Evolutionary conservation across 2,329 filamentous ascomycete species (phyloP).

Genomic region (Penicillium sp.): DNA sequence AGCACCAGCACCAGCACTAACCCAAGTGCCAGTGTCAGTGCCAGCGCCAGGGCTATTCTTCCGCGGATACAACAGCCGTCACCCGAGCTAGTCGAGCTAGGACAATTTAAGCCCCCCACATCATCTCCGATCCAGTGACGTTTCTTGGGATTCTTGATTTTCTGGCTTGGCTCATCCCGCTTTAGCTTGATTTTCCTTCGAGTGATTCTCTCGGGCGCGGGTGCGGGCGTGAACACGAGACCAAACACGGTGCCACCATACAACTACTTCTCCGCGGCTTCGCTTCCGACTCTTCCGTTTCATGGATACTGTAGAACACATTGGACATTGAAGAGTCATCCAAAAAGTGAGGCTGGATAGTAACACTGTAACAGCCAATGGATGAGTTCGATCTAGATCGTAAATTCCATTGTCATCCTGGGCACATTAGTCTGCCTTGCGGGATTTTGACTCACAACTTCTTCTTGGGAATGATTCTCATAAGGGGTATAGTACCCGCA

Average conservation of each 20-base stretch:
- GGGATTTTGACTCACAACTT: constrained; percentile 3
- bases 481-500: no score
- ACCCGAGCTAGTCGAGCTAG: not conserved
- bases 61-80: not conserved
- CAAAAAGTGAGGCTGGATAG: not conserved
- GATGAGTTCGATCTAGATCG: not conserved
- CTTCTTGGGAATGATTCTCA: no score
- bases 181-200: not conserved
- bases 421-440: constrained; percentile 2
- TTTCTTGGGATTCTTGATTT: not conserved
- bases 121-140: not conserved
- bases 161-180: not conserved
- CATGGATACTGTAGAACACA: not conserved
- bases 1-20: not conserved
- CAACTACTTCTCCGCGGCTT: not conserved
- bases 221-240: not conserved
- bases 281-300: not conserved
- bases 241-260: not conserved
- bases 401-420: not conserved
- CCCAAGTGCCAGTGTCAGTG: not conserved
- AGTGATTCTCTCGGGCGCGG: not conserved
- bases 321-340: not conserved
- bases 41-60: not conserved
- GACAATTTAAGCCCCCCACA: not conserved
- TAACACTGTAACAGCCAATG: not conserved